phyloP scores from a whole-genome alignment of 2,329 filamentous ascomycete species.

The Monosporascus sp. region DNA sequence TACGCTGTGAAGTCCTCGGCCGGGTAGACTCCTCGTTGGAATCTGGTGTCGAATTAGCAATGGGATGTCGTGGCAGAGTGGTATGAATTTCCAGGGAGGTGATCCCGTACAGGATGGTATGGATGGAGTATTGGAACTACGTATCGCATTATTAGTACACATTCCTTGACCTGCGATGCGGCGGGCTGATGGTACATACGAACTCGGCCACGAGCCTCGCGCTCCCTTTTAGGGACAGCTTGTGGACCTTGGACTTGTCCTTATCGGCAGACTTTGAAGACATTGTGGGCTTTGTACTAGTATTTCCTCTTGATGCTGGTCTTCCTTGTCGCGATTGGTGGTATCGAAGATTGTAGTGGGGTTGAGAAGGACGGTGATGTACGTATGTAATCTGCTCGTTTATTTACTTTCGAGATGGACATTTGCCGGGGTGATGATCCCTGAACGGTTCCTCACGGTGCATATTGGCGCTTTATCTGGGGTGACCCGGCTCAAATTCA shows the following conservation, averaged over 20 bases:
- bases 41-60: conserved; percentile 45
- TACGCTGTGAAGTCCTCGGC: conserved; percentile 95
- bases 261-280: conserved; percentile 35
- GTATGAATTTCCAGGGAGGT: neutral
- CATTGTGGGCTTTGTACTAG: conserved; percentile 14
- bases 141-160: neutral
- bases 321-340: neutral
- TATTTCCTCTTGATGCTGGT: neutral
- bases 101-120: conserved; percentile 76
- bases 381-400: neutral
- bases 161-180: neutral
- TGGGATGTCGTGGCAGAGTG: neutral
- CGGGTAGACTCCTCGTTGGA: conserved; percentile 81
- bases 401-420: neutral
- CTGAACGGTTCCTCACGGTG: too few species aligned
- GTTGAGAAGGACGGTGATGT: neutral
- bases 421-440: neutral
- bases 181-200: conserved; percentile 47
- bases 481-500: too few species aligned
- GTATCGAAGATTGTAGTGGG: neutral
- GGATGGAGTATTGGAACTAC: conserved; percentile 95
- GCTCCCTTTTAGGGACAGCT: conserved; percentile 80
- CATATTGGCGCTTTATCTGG: too few species aligned
- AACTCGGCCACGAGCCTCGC: conserved; percentile 93
- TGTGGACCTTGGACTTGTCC: conserved; percentile 87